phyloP scores from a whole-genome alignment of 257 asterid species.

The Salvia hispanica region DNA sequence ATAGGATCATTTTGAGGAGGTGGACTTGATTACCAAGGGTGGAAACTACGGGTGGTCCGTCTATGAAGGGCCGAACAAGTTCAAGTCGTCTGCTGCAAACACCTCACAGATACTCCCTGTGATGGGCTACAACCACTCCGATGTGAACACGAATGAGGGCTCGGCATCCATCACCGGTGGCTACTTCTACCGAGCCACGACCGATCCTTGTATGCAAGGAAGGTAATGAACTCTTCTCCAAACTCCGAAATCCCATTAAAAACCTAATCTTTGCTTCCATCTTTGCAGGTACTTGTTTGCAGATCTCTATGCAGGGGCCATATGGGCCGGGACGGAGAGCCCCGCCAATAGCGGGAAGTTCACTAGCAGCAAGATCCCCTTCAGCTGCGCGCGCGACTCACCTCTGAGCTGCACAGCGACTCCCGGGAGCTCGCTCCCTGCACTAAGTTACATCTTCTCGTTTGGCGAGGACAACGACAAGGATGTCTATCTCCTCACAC shows the following conservation, averaged over 20 bases:
- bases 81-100: conserved; percentile 46
- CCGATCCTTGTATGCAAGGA: conserved; percentile 83
- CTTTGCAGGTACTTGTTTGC: conserved; percentile 65
- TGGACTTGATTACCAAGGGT: conserved; percentile 65
- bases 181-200: conserved; percentile 65
- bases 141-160: conserved; percentile 61
- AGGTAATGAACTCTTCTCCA: conserved; percentile 41
- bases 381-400: conserved; percentile 68
- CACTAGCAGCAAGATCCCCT: conserved; percentile 46
- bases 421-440: conserved; percentile 62
- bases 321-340: conserved; percentile 75
- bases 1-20: conserved; percentile 83
- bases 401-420: conserved; percentile 64
- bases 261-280: not conserved
- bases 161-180: conserved; percentile 94
- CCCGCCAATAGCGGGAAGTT: conserved; percentile 73
- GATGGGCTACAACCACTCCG: conserved; percentile 84
- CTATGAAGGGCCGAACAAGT: conserved; percentile 60
- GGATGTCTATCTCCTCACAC: conserved; percentile 66
- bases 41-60: conserved; percentile 94
- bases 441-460: conserved; percentile 78
- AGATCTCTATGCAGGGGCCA: conserved; percentile 68
- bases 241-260: not conserved
- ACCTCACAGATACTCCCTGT: conserved; percentile 73
- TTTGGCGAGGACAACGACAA: conserved; percentile 77